Base-by-base conservation (phyloP, 2,329 filamentous ascomycete species). In the Microthyrium microscopicum region DNA sequence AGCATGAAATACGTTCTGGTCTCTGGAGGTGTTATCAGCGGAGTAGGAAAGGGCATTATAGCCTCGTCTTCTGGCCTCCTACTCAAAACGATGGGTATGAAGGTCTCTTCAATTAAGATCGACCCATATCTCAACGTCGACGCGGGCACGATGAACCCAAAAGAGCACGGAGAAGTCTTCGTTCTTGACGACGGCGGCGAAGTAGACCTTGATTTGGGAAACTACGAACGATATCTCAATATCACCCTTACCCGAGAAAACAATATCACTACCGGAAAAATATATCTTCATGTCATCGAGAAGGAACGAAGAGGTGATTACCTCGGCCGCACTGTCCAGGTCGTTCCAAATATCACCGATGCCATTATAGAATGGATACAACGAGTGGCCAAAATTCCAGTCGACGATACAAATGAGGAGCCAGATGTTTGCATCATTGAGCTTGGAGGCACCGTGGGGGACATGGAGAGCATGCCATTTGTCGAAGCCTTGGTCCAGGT, bases 251-350 rank as follows among this genome's bases (percentile, higher is more conserved):
- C 73, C 6, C 67, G 76, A 40, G 84, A 93, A 46, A 83, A 87
- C 63, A 95, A 95, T 57, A 92, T 98, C 57, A 98, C 89, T 3
- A 93, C 87, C 5, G 89, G 89, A 51, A 94, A 95, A 63, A 83
- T 95, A 45, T 95, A 94, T 59, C 68, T 82, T 49, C 73, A 79
- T 47, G 85, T 94, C 34, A 84, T 93, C 46, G 72, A 84, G 48
- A 73, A 71, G 40, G 73, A 78, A 56, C 62, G 74, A 42, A 58
- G 60, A 40, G 74, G 73, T 35, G 76, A 89, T 52, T 95, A 93
- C 48, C 69, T 95, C 9, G 87, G 87, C 43, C 75, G 78, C 54
- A 84, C 85, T 13, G 77, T 91, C 12, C 84, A 94, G 56, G 78
- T 91, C 24, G 84, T 95, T 4, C 87, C 87, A 2, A 87, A 95